These are phyloP conservation scores for Aspergillus ustus DNA, from an alignment of 2,329 filamentous ascomycete genomes.

Conservation along the genomic window DNA sequence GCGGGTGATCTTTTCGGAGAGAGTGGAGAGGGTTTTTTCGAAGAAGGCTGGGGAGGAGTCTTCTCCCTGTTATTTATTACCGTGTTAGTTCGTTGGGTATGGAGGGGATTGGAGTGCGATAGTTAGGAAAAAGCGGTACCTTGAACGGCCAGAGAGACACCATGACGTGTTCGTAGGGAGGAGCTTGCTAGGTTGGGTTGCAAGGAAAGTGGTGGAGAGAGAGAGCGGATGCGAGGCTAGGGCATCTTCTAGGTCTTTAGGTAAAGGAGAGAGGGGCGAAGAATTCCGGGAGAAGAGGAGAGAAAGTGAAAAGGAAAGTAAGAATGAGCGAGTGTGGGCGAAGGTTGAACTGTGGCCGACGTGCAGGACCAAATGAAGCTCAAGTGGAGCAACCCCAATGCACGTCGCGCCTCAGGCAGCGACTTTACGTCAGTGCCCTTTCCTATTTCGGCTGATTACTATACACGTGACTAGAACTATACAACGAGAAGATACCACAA, in stretches of 20 bases:
- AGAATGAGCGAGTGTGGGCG: constrained; percentile 8
- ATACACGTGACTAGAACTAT: not conserved
- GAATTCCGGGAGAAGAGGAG: not conserved
- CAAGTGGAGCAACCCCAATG: not conserved
- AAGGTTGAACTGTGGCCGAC: constrained; percentile 1
- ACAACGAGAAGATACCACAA: not conserved
- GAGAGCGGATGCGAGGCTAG: constrained; percentile 11
- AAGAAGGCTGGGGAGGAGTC: constrained; percentile 86
- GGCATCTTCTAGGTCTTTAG: constrained; percentile 10
- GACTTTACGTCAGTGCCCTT: not conserved
- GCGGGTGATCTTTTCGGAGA: constrained; percentile 80
- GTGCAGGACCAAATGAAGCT: not conserved
- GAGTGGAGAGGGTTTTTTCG: constrained; percentile 82
- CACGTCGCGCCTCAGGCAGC: constrained; percentile 6
- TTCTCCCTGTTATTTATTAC: constrained; percentile 75
- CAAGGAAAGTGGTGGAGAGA: not conserved
- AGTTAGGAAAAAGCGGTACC: constrained; percentile 49
- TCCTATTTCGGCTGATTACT: not conserved
- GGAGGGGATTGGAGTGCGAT: not conserved
- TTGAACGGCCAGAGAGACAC: constrained; percentile 86
- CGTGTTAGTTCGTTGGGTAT: constrained; percentile 15
- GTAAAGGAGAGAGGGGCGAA: not conserved
- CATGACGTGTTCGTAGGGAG: constrained; percentile 55
- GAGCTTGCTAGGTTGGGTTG: not conserved
- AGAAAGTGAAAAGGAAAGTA: constrained; percentile 6